Evolutionary conservation across 495 filamentous ascomycete species (phyloP), one percentile per base, ranked within the genome.

Genomic region (Evernia prunastri): DNA sequence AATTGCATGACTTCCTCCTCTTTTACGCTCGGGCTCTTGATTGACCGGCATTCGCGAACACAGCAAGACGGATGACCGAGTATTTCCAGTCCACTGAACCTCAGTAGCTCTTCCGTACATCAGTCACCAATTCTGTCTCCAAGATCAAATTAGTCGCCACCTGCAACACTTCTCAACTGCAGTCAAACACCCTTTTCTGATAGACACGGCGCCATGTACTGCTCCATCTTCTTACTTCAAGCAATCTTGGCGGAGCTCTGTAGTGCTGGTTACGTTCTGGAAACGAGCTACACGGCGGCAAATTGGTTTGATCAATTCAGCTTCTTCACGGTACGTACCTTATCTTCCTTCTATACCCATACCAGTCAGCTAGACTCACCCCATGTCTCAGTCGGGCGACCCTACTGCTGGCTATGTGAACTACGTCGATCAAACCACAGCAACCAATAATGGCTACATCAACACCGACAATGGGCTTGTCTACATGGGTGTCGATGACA

Each of bases 371-470:
- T 31, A 27, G 25, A 53, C 27, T 53, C 12, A 53, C 25, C 18
- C 49, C 27, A 17, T 31, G 27, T 53, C 13, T 17, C 27, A 53
- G 49, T 53, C 49, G 0, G 27, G 12, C 25, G 70, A 72, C 53
- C 70, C 70, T 31, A 72, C 70, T 11, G 53, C 63, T 7, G 70
- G 70, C 36, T 70, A 68, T 42, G 70, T 72, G 27, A 66, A 85
- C 60, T 92, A 89, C 72, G 74, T 84, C 61, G 78, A 84, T 68
- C 75, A 79, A 31, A 56, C 64, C 29, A 80, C 76, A 13, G 90
- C 89, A 37, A 80, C 84, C 66, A 65, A 68, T 15, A 68, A 77
- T 20, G 81, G 80, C 0, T 77, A 92, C 2, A 83, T 88, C 61
- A 80, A 81, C 68, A 74, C 74, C 17, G 73, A 80, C 58, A 73